Evolutionary conservation across 257 asterid species (phyloP), one percentile per base, ranked within the genome.

Genomic region (Leptodermis oblonga): DNA sequence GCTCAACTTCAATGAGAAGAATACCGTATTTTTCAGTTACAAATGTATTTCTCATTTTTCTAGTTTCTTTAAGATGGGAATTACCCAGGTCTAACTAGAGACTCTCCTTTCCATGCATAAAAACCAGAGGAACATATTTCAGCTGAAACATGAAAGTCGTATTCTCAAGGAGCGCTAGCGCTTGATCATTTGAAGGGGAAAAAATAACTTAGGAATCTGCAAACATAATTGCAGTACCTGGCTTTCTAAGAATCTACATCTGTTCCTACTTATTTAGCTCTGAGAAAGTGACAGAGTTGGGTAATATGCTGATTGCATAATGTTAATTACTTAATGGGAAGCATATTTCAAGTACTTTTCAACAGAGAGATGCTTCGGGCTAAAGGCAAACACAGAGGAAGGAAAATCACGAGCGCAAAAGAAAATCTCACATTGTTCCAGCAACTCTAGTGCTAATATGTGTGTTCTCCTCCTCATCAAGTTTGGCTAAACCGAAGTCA

Each of bases 401-500:
- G n/a, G n/a, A n/a, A 31, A 41, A 5, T 30, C 2, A 10, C 18
- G 14, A 55, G 17, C 23, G n/a, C 17, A 14, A 11, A 9, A 30
- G 6, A 51, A 8, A 39, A 36, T 13, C 90, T 82, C 74, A 86
- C 96, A 83, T 79, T 30, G 93, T 88, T 75, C 96, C 96, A 9
- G 91, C 96, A 62, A 86, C 85, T 76, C 87, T 79, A 49, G 90
- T 88, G 80, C 74, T 84, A 64, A 88, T 86, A 73, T 86, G 86
- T 0, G 92, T 79, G 66, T 84, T 75, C 59, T 77, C 96, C 65
- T 84, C 92, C 28, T 81, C 95, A 42, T 80, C 77, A 64, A 86
- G 92, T 76, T 77, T 86, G 68, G 95, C 95, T 46, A 88, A 79
- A 61, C 95, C 95, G 52, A 88, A 88, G 78, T 88, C 96, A 0